Base-by-base conservation (phyloP, 257 asterid genomes). In the Nicotiana benthamiana region DNA sequence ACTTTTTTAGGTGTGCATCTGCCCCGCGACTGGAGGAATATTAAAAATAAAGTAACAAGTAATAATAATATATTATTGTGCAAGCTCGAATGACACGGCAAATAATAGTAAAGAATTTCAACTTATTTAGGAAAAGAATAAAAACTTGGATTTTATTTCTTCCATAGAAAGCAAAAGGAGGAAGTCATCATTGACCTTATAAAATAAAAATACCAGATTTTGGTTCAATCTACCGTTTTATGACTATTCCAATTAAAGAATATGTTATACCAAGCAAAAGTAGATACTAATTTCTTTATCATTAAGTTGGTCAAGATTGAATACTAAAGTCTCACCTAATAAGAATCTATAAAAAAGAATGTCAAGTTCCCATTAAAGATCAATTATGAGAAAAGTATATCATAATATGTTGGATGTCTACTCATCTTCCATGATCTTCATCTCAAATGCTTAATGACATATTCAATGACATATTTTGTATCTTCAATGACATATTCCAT, bases 11-110 rank as follows among this genome's bases (percentile, higher is more conserved):
- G n/a, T n/a, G n/a, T n/a, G n/a, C n/a, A n/a, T n/a, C n/a, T n/a
- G 3, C 8, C 0, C 2, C 11, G 0, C 48, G 12, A 0, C 48
- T 40, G 2, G 1, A 6, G 3, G 0, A 40, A 40, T 0, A 40
- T 0, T 1, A 0, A 0, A 40, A 0, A 40, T 40, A 40, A 40
- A 40, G 0, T 3, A 40, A 40, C 48, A 40, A 40, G 10, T 40
- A 40, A 40, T 3, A 8, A 40, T 0, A 40, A 40, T 40, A 1
- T 40, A 40, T 40, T 2, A 8, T 40, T 3, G 0, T 40, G 7
- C 8, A 11, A 0, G 48, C 11, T 0, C 11, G 11, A 36, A 40
- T 8, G 11, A 2, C 48, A 40, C 11, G 0, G 0, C 11, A 40
- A 40, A 40, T 40, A 9, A 40, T 40, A 40, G 11, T 36, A 36